A percentile compares a stretch with the other conserved stretches of the same genome.
Evolutionary conservation across 2,329 filamentous ascomycete genomes (phyloP).

Genomic region (Cordyceps javanica): DNA sequence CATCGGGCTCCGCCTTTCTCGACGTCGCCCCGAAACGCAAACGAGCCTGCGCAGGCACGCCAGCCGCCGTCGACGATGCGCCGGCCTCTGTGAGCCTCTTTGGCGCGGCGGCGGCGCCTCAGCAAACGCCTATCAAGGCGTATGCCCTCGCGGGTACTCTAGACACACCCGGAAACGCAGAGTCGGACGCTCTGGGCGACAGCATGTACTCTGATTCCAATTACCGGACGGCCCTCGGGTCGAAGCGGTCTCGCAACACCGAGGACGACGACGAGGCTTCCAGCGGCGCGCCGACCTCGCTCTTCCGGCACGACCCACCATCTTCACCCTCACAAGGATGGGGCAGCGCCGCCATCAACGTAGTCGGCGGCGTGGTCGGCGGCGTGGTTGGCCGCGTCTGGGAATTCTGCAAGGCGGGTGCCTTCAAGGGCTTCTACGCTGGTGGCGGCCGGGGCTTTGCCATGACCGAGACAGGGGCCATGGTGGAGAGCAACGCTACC

Average conservation of each 20-base stretch:
- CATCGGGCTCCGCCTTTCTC: conserved; percentile 33
- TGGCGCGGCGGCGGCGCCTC: conserved; percentile 15
- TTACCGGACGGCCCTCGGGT: conserved; percentile 47
- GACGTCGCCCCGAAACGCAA: conserved; percentile 39
- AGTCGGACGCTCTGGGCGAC: conserved; percentile 38
- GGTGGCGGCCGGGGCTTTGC: conserved; percentile 72
- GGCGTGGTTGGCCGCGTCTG: conserved; percentile 72
- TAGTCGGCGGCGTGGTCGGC: conserved; percentile 41
- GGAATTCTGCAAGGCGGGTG: conserved; percentile 70
- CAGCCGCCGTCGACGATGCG: conserved; percentile 12
- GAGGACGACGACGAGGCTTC: conserved; percentile 31
- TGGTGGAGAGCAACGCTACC: conserved; percentile 14
- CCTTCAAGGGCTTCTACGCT: conserved; percentile 80
- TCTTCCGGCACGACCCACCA: conserved; percentile 27
- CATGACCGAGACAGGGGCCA: conserved; percentile 27
- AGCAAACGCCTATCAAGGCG: conserved; percentile 19
- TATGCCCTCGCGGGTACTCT: conserved; percentile 51
- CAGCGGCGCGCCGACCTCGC: conserved; percentile 23
- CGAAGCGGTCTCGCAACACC: conserved; percentile 32
- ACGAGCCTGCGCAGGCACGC: conserved; percentile 27
- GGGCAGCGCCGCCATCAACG: conserved; percentile 53
- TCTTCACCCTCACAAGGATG: conserved; percentile 36
- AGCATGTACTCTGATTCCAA: conserved; percentile 53
- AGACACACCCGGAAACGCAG: conserved; percentile 36
- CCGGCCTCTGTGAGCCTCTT: conserved; percentile 14